Base-by-base conservation (phyloP, 495 filamentous ascomycete species). In the Neurospora pannonica region DNA sequence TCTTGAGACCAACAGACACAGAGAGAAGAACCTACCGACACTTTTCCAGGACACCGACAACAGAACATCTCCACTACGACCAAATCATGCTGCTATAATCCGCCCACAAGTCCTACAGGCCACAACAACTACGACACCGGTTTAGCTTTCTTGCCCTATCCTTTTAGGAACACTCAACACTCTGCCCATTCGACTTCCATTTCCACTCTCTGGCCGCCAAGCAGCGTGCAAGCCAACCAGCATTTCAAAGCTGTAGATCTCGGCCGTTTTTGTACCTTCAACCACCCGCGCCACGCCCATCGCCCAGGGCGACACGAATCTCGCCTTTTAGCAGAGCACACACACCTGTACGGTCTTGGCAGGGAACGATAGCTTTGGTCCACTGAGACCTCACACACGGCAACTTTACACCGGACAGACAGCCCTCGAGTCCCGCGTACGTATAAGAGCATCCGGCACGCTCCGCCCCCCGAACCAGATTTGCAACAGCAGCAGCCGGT, bases 231-330 rank as follows among this genome's bases (percentile, higher is more conserved):
- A 80, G 77, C 71, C 78, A 74, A 75, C 74, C 76, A 74, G 74
- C 75, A 76, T 77, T 75, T 46, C 70, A 75, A 74, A 19, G 70
- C 54, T 73, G 78, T 81, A 79, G 79, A 80, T 80, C 78, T 79
- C 76, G 74, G 46, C 79, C 76, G 54, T 70, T 78, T 77, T 78
- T 71, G 79, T 73, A 54, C 42, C 74, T 42, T 75, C 74, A 71
- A 71, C 71, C 19, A 79, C 72, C 38, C 24, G 73, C 79, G 78
- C 79, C 78, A 80, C 77, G 77, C 74, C 67, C 74, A 43, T 75
- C 75, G 54, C 38, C 71, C 73, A 72, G 73, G 78, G 80, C 77
- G 75, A 81, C 80, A 81, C 80, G 77, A 82, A 79, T 78, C 79
- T 79, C 76, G 76, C 76, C 76, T 76, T 75, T 43, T 42, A 43